Conservation (phyloP, 2,329 filamentous ascomycete genomes). For the Hypoxylon sp. region DNA sequence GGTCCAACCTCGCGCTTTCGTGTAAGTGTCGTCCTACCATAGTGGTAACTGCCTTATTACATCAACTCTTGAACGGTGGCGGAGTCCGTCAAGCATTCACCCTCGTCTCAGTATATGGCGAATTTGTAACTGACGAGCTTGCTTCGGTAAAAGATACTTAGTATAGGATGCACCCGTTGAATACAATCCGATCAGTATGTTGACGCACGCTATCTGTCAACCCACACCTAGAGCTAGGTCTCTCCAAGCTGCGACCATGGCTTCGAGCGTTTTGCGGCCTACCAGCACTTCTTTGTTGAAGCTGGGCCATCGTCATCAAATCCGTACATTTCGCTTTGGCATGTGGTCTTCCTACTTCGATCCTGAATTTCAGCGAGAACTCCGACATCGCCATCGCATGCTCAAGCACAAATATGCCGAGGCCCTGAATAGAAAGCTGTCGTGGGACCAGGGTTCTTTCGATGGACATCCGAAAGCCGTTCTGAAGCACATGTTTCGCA, state of each 20-base stretch:
- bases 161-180: constrained; percentile 36
- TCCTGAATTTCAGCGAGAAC: constrained; percentile 59
- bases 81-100: constrained; percentile 1
- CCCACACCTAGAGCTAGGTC: constrained; percentile 51
- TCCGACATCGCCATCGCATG: constrained; percentile 61
- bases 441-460: constrained; percentile 62
- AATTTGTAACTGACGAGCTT: constrained; percentile 13
- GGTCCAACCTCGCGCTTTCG: constrained; percentile 32
- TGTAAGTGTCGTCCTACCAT: constrained; percentile 28
- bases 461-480: constrained; percentile 56
- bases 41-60: constrained; percentile 5
- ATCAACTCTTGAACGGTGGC: constrained; percentile 18
- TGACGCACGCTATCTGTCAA: constrained; percentile 53
- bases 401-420: constrained; percentile 65
- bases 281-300: constrained; percentile 42
- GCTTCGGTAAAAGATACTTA: constrained; percentile 17
- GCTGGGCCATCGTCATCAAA: constrained; percentile 56
- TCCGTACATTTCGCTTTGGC: constrained; percentile 65
- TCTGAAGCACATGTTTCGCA: constrained; percentile 61
- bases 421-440: constrained; percentile 60
- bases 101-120: not conserved
- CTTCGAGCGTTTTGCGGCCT: constrained; percentile 39
- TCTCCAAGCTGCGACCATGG: constrained; percentile 44
- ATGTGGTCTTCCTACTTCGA: constrained; percentile 63
- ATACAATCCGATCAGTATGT: constrained; percentile 52